Evolutionary conservation across 202 grass and related monocot species (phyloP).

Genomic region (Eragrostis tef): DNA sequence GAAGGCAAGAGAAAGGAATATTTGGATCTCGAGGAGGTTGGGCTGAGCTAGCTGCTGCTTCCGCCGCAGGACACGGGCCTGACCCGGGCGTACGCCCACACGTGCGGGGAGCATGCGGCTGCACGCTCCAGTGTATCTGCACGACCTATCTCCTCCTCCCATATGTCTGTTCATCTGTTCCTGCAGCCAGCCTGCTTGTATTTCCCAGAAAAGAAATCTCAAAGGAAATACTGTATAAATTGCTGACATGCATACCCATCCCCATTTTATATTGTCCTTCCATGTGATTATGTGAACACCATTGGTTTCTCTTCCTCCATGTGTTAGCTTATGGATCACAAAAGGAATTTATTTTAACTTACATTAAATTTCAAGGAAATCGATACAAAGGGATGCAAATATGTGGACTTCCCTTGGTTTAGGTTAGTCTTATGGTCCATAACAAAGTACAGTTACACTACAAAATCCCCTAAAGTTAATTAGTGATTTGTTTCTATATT

Average conservation of each 20-base stretch:
- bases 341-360: no score
- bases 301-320: neutral
- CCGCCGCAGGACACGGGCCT: neutral
- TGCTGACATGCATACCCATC: neutral
- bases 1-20: neutral
- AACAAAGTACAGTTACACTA: no score
- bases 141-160: neutral
- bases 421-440: no score
- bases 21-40: neutral
- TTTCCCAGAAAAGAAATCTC: neutral
- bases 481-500: no score
- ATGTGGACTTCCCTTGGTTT: no score
- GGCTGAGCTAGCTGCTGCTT: neutral
- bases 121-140: neutral
- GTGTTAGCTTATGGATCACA: no score
- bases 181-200: neutral
- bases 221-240: neutral
- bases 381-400: no score
- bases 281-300: neutral
- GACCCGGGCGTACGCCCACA: neutral
- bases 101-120: conserved; percentile 8
- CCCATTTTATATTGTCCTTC: neutral
- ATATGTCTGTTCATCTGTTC: no score
- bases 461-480: no score
- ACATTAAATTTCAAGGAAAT: no score